A percentile compares a stretch with the other conserved stretches of the same genome.
phyloP scores from a whole-genome alignment of 176 grass and related monocot genomes.

The Melocanna baccifera region DNA sequence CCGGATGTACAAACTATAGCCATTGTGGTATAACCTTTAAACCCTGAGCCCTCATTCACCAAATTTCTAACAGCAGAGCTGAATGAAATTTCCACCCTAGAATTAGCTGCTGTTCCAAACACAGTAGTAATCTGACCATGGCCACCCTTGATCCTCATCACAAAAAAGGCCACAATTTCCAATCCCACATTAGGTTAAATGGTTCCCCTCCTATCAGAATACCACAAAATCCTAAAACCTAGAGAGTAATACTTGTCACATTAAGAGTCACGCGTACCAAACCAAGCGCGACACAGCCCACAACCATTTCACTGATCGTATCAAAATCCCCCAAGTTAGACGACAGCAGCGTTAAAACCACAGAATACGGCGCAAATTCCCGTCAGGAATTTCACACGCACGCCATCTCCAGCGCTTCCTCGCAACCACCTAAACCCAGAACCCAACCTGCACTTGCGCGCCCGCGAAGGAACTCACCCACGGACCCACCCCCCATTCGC shows the following conservation, averaged over 20 bases:
- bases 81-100: background rate
- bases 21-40: background rate
- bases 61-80: background rate
- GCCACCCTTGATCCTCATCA: background rate
- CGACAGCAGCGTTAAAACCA: background rate
- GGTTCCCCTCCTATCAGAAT: background rate
- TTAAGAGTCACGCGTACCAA: background rate
- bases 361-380: background rate
- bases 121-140: background rate
- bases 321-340: background rate
- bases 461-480: background rate
- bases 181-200: background rate
- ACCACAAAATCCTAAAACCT: slow-evolving; percentile 4
- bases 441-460: background rate
- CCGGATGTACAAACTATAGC: slow-evolving; percentile 12
- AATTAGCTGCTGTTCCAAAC: background rate
- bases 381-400: background rate
- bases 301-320: slow-evolving; percentile 1
- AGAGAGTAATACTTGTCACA: background rate
- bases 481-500: background rate
- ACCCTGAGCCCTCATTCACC: slow-evolving; percentile 1
- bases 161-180: background rate
- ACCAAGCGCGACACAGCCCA: background rate
- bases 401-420: background rate
- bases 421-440: slow-evolving; percentile 4